Conservation (phyloP, 768 basidiomycete genomes). For the Rhodotorula diobovata region DNA sequence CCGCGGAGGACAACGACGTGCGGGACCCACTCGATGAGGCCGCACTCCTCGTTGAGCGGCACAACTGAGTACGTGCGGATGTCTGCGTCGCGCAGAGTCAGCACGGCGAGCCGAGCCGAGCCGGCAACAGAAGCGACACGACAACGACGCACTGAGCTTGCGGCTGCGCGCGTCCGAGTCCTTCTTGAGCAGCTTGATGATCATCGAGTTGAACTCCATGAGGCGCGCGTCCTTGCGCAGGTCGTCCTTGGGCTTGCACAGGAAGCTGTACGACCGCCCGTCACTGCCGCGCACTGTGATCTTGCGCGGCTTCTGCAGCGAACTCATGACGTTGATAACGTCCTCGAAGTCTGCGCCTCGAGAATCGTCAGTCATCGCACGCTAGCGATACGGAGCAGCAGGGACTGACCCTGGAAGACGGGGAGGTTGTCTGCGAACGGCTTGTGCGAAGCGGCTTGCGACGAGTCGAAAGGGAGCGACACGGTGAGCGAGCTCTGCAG, state of each 20-base stretch:
- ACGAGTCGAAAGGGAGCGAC: conserved; percentile 70
- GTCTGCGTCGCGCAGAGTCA: conserved; percentile 52
- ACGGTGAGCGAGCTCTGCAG: conserved; percentile 88
- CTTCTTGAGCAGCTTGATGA: conserved; percentile 89
- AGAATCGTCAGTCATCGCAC: neutral
- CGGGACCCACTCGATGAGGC: conserved; percentile 97
- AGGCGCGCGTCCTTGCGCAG: conserved; percentile 91
- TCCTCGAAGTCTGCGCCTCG: conserved; percentile 67
- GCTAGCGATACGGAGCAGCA: too few relatives aligned
- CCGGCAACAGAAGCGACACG: neutral
- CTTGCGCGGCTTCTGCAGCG: conserved; percentile 84
- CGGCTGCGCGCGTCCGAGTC: conserved; percentile 88
- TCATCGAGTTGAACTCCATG: conserved; percentile 97
- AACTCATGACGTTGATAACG: conserved; percentile 83
- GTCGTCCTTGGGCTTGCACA: conserved; percentile 96
- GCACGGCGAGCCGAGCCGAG: neutral
- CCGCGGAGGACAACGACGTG: conserved; percentile 79
- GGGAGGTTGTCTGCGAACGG: conserved; percentile 76
- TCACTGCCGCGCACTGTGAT: conserved; percentile 77
- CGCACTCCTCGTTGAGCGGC: conserved; percentile 93
- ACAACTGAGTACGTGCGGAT: conserved; percentile 99
- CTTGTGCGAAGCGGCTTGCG: conserved; percentile 55
- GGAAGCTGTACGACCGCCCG: conserved; percentile 78
- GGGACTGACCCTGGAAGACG: conserved; percentile 65
- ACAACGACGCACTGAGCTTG: conserved; percentile 66